phyloP scores from a whole-genome alignment of 805 yeast species.

The Kregervanrija delftensis region DNA sequence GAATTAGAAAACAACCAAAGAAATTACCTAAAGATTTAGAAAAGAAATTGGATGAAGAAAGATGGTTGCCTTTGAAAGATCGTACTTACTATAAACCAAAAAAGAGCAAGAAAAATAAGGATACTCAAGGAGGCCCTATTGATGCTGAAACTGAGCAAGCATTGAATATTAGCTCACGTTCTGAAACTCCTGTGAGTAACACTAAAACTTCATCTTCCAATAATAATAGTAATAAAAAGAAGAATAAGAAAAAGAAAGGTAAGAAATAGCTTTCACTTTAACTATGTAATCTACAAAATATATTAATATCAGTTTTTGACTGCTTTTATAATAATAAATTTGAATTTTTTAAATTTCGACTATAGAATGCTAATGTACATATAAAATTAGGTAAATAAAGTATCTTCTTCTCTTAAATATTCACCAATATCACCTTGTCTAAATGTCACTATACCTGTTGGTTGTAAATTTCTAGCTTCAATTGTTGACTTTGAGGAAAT shows the following conservation, averaged over 20 bases:
- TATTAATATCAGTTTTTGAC: too few species aligned
- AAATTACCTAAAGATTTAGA: conserved; percentile 20
- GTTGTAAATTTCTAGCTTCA: conserved; percentile 82
- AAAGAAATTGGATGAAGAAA: conserved; percentile 52
- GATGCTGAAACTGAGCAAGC: conserved; percentile 39
- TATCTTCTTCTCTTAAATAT: conserved; percentile 95
- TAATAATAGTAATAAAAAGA: conserved; percentile 10
- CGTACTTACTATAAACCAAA: conserved; percentile 79
- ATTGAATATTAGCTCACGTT: conserved; percentile 15
- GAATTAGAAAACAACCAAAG: conserved; percentile 22
- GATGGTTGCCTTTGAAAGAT: conserved; percentile 89
- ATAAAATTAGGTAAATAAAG: conserved; percentile 63
- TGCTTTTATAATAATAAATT: neutral
- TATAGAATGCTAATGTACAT: conserved; percentile 7
- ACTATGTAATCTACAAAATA: neutral
- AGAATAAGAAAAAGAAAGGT: conserved; percentile 26
- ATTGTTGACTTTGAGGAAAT: conserved; percentile 87
- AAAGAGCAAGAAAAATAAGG: conserved; percentile 51
- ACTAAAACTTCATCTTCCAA: neutral
- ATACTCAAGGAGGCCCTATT: conserved; percentile 57
- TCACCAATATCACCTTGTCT: conserved; percentile 98
- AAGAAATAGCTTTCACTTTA: conserved; percentile 12
- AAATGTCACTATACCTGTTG: conserved; percentile 90
- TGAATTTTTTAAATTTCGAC: neutral
- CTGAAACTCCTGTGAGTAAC: conserved; percentile 9